Percentiles rank a stretch among this genome's conserved stretches.
phyloP scores from a whole-genome alignment of 768 basidiomycete genomes.

The Clathrus columnatus region DNA sequence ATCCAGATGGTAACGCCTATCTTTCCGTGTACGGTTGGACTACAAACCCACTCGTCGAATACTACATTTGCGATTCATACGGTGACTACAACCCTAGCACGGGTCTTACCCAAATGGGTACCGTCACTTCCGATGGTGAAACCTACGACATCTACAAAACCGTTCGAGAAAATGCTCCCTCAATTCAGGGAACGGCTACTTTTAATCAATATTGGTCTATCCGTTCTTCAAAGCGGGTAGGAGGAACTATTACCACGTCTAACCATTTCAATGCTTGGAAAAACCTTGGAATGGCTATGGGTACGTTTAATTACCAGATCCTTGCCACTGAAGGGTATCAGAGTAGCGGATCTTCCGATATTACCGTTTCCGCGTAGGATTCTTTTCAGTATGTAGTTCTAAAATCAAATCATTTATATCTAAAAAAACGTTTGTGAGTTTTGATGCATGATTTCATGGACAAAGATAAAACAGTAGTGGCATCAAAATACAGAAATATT shows the following conservation, averaged over 20 bases:
- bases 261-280: conserved; percentile 40
- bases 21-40: conserved; percentile 42
- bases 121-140: conserved; percentile 33
- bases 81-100: conserved; percentile 33
- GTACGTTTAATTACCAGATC: conserved; percentile 36
- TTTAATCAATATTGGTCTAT: conserved; percentile 42
- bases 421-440: too few species aligned
- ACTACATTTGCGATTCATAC: conserved; percentile 37
- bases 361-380: conserved; percentile 8
- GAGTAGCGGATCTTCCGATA: conserved; percentile 33
- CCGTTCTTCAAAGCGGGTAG: conserved; percentile 26
- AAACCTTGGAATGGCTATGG: conserved; percentile 30
- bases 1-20: conserved; percentile 33
- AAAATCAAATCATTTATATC: too few species aligned
- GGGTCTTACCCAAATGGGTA: conserved; percentile 27
- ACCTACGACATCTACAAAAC: conserved; percentile 35
- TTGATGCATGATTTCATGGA: too few species aligned
- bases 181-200: conserved; percentile 34
- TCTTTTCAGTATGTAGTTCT: too few species aligned
- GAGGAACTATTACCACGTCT: conserved; percentile 19
- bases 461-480: too few species aligned
- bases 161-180: conserved; percentile 31
- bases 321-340: conserved; percentile 38
- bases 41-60: conserved; percentile 36
- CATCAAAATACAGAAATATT: too few species aligned